Evolutionary conservation across 2,329 filamentous ascomycete species (phyloP).

Genomic region (Monilinia fructigena): DNA sequence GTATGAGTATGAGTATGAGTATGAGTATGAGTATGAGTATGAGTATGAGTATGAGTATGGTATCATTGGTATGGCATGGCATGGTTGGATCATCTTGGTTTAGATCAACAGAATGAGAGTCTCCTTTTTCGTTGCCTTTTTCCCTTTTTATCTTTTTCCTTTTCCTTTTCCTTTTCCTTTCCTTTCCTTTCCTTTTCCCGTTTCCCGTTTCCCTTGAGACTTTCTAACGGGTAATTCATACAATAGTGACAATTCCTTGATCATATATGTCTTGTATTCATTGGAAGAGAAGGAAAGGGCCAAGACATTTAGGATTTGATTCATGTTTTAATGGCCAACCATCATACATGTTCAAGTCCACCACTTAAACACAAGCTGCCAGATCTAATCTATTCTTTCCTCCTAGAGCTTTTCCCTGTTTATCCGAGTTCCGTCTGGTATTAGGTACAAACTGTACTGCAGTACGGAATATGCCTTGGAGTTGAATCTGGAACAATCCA

Average conservation of each 20-base stretch:
- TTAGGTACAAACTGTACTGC: too few species aligned
- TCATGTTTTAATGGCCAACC: slow-evolving; percentile 7
- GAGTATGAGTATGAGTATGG: too few species aligned
- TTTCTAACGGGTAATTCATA: slow-evolving; percentile 4
- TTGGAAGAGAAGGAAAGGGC: slow-evolving; percentile 4
- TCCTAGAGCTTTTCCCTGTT: neutral
- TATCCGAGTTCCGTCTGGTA: slow-evolving; percentile 2
- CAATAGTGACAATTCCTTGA: neutral
- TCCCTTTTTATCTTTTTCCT: neutral
- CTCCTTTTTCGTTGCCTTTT: neutral
- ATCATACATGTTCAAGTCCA: neutral
- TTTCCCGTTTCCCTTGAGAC: neutral
- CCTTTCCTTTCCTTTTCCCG: neutral
- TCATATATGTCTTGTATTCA: slow-evolving; percentile 12
- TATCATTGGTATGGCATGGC: too few species aligned
- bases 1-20: too few species aligned
- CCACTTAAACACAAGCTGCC: slow-evolving; percentile 11
- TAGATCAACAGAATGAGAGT: neutral
- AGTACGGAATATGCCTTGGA: neutral
- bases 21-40: neutral
- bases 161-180: neutral
- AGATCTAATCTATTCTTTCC: slow-evolving; percentile 8
- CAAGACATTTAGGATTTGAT: slow-evolving; percentile 22
- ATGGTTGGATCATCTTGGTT: neutral
- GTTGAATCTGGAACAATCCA: slow-evolving; percentile 12